Base-by-base conservation (phyloP, 2,329 filamentous ascomycete genomes). In the Calonectria crousiana region DNA sequence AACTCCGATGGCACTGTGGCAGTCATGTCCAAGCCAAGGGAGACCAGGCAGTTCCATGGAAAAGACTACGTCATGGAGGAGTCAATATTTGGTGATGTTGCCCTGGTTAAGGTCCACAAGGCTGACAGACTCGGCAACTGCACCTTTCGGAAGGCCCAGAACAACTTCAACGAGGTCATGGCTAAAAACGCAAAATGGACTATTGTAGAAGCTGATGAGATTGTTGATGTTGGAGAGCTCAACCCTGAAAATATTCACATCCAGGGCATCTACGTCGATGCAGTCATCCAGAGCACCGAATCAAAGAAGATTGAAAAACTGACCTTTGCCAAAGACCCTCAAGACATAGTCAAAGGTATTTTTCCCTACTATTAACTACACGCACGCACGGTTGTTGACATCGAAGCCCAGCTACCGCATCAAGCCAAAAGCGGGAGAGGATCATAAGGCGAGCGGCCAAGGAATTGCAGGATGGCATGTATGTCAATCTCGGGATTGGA, bases 381-480 rank as follows among this genome's bases (percentile, higher is more conserved):
- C 20, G 20, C 6, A 30, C 16, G 4, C 30, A n/a, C 11, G 6
- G 16, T 0, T 26, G 6, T n/a, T 60, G 16, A 60, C 34, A 14
- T 28, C 1, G 4, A 41, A 10, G n/a, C 10, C 9, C 23, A 60
- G 56, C 56, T 6, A 41, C 56, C 9, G 56, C 56, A 11, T 60
- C 56, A 16, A 60, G 56, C 34, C n/a, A 60, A 34, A 60, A 60
- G 56, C 56, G 56, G 13, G 56, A 60, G 11, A 60, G 56, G 18
- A 60, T 60, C 56, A 60, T 60, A 6, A 60, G 6, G 10, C 36
- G 56, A 26, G 56, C 56, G 8, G 56, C 56, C 11, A 60, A 41
- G 14, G 56, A 60, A 60, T 60, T 60, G 14, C 13, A 60, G 34
- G 56, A 60, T 23, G 56, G 56, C n/a, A 60, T 60, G 56, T 60